Evolutionary conservation across 2,329 filamentous ascomycete genomes (phyloP).

Genomic region (Alternaria postmessia): DNA sequence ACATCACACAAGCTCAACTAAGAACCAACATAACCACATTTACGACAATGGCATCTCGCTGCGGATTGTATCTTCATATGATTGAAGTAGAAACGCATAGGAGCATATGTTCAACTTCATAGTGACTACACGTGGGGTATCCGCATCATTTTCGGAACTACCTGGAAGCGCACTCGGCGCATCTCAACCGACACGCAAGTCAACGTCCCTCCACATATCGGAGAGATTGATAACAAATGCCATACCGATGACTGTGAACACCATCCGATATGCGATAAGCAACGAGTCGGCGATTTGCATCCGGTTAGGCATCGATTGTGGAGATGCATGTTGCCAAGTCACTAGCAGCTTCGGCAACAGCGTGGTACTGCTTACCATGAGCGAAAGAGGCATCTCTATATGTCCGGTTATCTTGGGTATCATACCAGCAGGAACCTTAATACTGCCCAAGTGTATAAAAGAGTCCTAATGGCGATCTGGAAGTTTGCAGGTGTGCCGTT

Average conservation of each 20-base stretch:
- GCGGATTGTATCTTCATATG: neutral
- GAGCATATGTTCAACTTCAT: too few relatives aligned
- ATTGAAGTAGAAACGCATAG: neutral
- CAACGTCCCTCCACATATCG: neutral
- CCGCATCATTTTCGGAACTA: neutral
- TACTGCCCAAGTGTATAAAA: neutral
- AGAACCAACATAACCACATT: neutral
- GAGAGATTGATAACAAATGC: slow-evolving; percentile 3
- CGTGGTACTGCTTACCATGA: slow-evolving; percentile 1
- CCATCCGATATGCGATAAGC: slow-evolving; percentile 1
- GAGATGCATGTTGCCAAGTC: slow-evolving; percentile 6
- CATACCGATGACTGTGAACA: neutral
- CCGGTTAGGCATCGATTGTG: neutral
- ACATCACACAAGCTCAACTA: neutral
- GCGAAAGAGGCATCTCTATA: slow-evolving; percentile 8
- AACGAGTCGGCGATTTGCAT: neutral
- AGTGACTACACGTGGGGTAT: neutral
- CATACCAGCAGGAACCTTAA: neutral
- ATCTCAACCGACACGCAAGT: neutral
- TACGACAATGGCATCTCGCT: neutral
- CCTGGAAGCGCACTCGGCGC: neutral
- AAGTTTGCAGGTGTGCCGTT: neutral
- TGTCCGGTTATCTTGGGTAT: neutral
- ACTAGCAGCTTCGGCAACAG: neutral
- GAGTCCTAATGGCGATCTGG: neutral